phyloP scores from a whole-genome alignment of 2,329 filamentous ascomycete species.

The Lachnellula hyalina region DNA sequence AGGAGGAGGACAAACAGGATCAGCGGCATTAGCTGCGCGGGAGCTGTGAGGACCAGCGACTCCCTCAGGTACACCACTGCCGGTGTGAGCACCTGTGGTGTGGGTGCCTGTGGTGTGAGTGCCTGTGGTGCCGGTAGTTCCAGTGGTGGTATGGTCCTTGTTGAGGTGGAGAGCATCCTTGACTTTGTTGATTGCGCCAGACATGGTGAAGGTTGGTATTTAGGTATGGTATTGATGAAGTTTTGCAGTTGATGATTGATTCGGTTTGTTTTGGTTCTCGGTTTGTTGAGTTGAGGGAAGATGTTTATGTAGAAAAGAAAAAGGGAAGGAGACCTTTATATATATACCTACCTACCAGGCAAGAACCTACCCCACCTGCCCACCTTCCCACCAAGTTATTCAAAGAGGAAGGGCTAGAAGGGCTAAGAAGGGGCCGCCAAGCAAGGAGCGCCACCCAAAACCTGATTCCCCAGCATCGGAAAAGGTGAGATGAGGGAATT shows the following conservation, averaged over 20 bases:
- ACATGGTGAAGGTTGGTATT: constrained; percentile 35
- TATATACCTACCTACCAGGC: not conserved
- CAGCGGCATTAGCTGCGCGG: constrained; percentile 39
- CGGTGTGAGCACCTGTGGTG: constrained; percentile 9
- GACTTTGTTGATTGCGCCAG: constrained; percentile 41
- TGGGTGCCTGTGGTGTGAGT: constrained; percentile 6
- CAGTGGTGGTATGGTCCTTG: constrained; percentile 19
- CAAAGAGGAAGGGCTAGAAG: too few species aligned
- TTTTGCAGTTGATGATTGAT: not conserved
- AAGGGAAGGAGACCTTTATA: not conserved
- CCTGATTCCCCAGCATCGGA: not conserved
- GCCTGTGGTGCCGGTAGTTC: not conserved
- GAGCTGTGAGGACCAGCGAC: constrained; percentile 20
- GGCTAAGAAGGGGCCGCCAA: too few species aligned
- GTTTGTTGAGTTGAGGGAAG: not conserved
- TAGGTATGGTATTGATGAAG: not conserved
- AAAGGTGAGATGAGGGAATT: not conserved
- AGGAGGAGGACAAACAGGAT: constrained; percentile 35
- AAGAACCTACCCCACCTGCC: too few species aligned
- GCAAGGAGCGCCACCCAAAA: not conserved
- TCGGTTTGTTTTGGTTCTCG: not conserved
- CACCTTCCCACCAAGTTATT: too few species aligned
- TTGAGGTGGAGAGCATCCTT: constrained; percentile 38
- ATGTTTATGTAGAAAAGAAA: not conserved
- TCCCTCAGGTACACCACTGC: constrained; percentile 9